Base-by-base conservation (phyloP, 208 protist species). In the Wallacemonas sp. region DNA sequence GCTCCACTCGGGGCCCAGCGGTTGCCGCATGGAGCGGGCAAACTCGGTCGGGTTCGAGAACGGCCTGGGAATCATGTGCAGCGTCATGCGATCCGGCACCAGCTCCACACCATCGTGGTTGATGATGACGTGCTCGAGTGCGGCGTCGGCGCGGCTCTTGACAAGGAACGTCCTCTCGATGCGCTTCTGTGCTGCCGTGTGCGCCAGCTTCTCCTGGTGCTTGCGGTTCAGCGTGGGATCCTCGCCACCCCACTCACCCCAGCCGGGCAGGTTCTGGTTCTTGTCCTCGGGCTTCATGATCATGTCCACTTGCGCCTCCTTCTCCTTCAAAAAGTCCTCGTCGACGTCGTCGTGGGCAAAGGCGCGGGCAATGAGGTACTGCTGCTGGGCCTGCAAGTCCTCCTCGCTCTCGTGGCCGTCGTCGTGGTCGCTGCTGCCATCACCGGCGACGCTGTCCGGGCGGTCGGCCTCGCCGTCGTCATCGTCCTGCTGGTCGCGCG, bases 221-320 rank as follows among this genome's bases (percentile, higher is more conserved):
- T 71, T 82, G 46, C 72, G 67, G 76, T 97, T 97, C 11, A 97
- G 84, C 26, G 75, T 48, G 8, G 68, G 70, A 67, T 96, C 87
- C 31, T 88, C 74, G 22, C 93, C 93, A 49, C 93, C 93, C 93
- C 93, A 97, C 76, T 97, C 93, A 29, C 91, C 91, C 93, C 93
- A 97, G 23, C 93, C 93, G 18, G 93, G 93, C 1, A 97, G 78
- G 23, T 72, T 87, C 28, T 83, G 77, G 65, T 96, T 97, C 50
- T 75, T 79, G 74, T 97, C 93, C 10, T 89, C 76, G 10, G 91
- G 91, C 39, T 84, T 82, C 81, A 95, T 91, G 41, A 96, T 89
- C 18, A 72, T 82, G 48, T 94, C 84, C 23, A 97, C 88, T 61
- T 95, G 86, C 16, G 79, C 61, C 28, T 89, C 77, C 65, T 97